Base-by-base conservation (phyloP, 768 basidiomycete genomes). In the Tylopilus cervinicoccineus region DNA sequence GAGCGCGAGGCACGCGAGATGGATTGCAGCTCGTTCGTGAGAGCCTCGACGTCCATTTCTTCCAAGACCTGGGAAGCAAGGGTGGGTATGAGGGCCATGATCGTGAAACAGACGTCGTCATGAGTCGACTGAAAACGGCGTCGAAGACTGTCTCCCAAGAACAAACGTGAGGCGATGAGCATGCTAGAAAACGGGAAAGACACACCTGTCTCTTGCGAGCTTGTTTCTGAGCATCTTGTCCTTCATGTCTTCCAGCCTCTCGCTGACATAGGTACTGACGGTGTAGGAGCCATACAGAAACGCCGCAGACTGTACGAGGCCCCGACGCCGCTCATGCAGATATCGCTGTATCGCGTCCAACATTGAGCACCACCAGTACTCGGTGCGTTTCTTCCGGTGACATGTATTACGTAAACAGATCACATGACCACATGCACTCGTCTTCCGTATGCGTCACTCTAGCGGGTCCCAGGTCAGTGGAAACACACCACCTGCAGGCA, bases 61-160 rank as follows among this genome's bases (percentile, higher is more conserved):
- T 74, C 70, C n/a, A 86, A 66, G 12, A 92, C 73, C 51, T 84
- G 80, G 13, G 76, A 69, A 6, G 80, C 76, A 16, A 91, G 74
- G 1, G 83, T 83, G 2, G 84, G 83, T 16, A 89, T 65, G 33
- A 86, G 73, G 0, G 85, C 81, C 61, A 86, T 79, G 40, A 86
- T 72, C 1, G 86, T 91, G 60, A 81, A 94, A 7, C 84, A 80
- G 20, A 80, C 75, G 59, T 93, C 85, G 50, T 88, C 81, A 55
- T 87, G 84, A 22, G 83, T 89, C 53, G 87, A 81, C 28, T 76
- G 72, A 64, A 91, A 94, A 29, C 92, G 75, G 38, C 81, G 73
- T 43, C 80, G 76, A 23, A 93, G 68, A 55, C 90, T 93, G 44
- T 23, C 33, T 16, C 16, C 24, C 38, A 20, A 10, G 14, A 40